phyloP scores from a whole-genome alignment of 2,329 filamentous ascomycete genomes.

The Aurifilum marmelostoma region DNA sequence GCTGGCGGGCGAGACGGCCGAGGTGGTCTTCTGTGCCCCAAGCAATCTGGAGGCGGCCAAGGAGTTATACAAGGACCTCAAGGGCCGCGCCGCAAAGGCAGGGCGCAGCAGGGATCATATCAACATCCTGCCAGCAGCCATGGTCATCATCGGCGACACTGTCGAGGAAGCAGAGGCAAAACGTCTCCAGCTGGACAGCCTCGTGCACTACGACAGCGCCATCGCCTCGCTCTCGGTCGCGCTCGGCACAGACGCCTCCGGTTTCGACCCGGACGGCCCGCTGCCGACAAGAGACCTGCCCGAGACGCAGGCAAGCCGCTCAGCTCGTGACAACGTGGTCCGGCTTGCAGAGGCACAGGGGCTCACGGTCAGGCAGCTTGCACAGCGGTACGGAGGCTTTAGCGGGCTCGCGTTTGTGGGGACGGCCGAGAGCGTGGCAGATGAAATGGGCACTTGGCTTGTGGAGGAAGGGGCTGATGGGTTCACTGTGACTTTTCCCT shows the following conservation, averaged over 20 bases:
- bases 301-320: slow-evolving; percentile 59
- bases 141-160: slow-evolving; percentile 54
- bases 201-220: slow-evolving; percentile 58
- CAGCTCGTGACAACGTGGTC: slow-evolving; percentile 47
- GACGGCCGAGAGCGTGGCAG: slow-evolving; percentile 51
- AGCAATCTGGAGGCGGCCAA: slow-evolving; percentile 49
- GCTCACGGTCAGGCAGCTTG: slow-evolving; percentile 55
- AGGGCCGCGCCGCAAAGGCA: slow-evolving; percentile 47
- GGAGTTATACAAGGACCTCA: slow-evolving; percentile 55
- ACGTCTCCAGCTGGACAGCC: slow-evolving; percentile 51
- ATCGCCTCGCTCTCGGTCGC: slow-evolving; percentile 55
- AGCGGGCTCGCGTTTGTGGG: slow-evolving; percentile 55
- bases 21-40: slow-evolving; percentile 56
- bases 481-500: slow-evolving; percentile 55
- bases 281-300: slow-evolving; percentile 51
- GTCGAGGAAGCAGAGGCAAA: slow-evolving; percentile 53
- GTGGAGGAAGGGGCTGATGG: slow-evolving; percentile 52
- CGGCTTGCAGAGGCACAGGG: slow-evolving; percentile 54
- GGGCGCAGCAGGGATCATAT: slow-evolving; percentile 50
- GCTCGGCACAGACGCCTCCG: slow-evolving; percentile 51
- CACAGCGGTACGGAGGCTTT: slow-evolving; percentile 53
- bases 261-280: slow-evolving; percentile 52
- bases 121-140: slow-evolving; percentile 56
- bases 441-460: slow-evolving; percentile 54
- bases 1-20: slow-evolving; percentile 56